Evolutionary conservation across 1,284 basidiomycete species (phyloP).

Genomic region (Ganoderma meredithae): DNA sequence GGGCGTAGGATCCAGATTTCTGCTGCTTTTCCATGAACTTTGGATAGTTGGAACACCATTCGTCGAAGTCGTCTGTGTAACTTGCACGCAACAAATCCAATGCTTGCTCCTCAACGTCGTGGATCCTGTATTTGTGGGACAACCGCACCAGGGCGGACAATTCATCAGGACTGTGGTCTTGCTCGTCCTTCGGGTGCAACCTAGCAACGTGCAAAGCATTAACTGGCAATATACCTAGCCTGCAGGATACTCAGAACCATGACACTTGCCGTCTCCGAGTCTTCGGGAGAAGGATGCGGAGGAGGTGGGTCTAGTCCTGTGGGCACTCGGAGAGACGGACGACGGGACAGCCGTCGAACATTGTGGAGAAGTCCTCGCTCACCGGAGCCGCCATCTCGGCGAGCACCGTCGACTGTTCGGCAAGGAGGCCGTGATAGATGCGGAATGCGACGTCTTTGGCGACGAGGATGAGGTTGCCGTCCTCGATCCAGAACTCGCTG

Average conservation of each 20-base stretch:
- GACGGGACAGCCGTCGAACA: conserved; percentile 25
- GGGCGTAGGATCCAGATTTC: background rate
- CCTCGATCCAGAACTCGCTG: background rate
- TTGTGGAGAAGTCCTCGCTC: conserved; percentile 14
- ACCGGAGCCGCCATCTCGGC: conserved; percentile 27
- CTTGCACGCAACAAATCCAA: background rate
- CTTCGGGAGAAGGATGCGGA: background rate
- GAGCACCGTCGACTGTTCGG: conserved; percentile 28
- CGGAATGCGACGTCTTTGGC: conserved; percentile 19
- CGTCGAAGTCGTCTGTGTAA: background rate
- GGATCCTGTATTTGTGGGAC: conserved; percentile 23
- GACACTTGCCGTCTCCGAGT: background rate
- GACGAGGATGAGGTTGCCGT: conserved; percentile 9
- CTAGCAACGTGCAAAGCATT: background rate
- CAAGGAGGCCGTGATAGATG: conserved; percentile 27
- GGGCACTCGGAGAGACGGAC: conserved; percentile 27
- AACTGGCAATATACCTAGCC: too few species aligned
- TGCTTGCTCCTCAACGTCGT: conserved; percentile 5
- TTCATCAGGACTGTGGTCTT: background rate
- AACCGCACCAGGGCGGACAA: conserved; percentile 13
- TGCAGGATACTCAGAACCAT: too few species aligned
- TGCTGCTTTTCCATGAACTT: too few species aligned
- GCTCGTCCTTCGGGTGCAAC: background rate
- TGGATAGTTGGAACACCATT: background rate
- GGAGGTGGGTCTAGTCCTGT: background rate